Evolutionary conservation across 805 yeast genomes (phyloP), one percentile per base, ranked within the genome.

Genomic region (Wickerhamiella dianesei): DNA sequence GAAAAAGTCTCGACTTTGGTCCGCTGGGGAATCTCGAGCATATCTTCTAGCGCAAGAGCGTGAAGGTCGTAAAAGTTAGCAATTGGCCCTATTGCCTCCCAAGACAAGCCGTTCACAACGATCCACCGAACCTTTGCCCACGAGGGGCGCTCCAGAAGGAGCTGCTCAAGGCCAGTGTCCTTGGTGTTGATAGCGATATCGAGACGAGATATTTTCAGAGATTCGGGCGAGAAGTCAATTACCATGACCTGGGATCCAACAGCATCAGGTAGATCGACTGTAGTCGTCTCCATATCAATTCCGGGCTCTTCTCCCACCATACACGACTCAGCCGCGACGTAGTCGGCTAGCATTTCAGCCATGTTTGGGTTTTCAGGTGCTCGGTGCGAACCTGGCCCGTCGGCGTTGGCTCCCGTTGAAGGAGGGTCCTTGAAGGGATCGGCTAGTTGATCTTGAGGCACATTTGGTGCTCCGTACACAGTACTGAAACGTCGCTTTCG

Each of bases 1-100:
- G 71, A 67, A 50, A 73, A 77, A n/a, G 69, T 60, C 52, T 77
- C 81, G 40, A 69, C 66, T 52, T 77, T 77, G 0, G 81, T 75
- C 21, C 82, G 61, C 48, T 75, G 79, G 3, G 81, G 80, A 21
- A 75, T 68, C 58, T 77, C 81, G 41, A 77, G 71, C 76, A 77
- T 70, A 56, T 77, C 81, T 56, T 77, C 82, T 41, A 77, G 64
- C 0, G 80, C 75, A 41, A 77, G 61, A 20, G 77, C 68, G 56
- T 77, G 82, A 18, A 77, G 59, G 17, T 65, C 58, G 56, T 68
- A 76, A 43, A 62, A 59, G 39, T 66, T 60, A 1, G 73, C 70
- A 37, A 77, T 64, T 0, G 68, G 59, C 6, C 72, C 64, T 5
- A 77, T 69, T 5, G 77, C 77, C 45, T 75, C 80, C 79, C 79